Evolutionary conservation across 345 rosid species (phyloP).

Genomic region (Mercurialis annua): DNA sequence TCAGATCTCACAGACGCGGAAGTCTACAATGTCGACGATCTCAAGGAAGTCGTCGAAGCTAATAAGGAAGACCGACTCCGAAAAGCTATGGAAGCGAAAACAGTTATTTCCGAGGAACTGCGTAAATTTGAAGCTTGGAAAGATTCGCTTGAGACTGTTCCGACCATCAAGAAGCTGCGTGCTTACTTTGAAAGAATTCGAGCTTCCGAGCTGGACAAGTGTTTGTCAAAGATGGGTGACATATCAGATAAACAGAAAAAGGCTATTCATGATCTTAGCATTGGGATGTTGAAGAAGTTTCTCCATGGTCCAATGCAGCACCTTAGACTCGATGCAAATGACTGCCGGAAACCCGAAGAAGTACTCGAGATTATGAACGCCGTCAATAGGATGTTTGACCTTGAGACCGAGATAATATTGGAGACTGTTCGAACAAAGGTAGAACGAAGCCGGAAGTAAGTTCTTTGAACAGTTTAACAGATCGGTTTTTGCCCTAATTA

Average conservation of each 20-base stretch:
- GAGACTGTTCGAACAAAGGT: constrained; percentile 19
- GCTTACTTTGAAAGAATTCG: constrained; percentile 23
- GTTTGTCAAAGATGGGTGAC: constrained; percentile 28
- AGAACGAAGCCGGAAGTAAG: constrained; percentile 19
- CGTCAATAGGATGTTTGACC: constrained; percentile 23
- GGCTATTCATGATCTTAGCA: constrained; percentile 22
- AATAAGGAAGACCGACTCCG: constrained; percentile 25
- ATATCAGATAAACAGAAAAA: constrained; percentile 12
- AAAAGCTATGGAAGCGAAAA: constrained; percentile 24
- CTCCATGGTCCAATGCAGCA: constrained; percentile 32
- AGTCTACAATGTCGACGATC: constrained; percentile 27
- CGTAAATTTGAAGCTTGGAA: constrained; percentile 26
- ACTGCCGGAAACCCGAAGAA: constrained; percentile 18
- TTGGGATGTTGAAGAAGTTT: constrained; percentile 24
- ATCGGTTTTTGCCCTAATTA: background rate
- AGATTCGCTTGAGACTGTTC: constrained; percentile 27
- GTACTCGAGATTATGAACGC: constrained; percentile 24
- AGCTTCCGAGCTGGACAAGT: constrained; percentile 23
- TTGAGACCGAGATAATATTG: constrained; percentile 21
- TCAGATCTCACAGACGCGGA: constrained; percentile 16
- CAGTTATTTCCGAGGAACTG: constrained; percentile 21
- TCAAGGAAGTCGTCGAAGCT: constrained; percentile 26
- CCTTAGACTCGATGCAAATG: constrained; percentile 22
- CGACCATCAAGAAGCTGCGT: constrained; percentile 23
- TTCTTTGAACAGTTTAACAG: background rate